Conservation (phyloP, 768 basidiomycete genomes). For the Baorangia bicolor region DNA sequence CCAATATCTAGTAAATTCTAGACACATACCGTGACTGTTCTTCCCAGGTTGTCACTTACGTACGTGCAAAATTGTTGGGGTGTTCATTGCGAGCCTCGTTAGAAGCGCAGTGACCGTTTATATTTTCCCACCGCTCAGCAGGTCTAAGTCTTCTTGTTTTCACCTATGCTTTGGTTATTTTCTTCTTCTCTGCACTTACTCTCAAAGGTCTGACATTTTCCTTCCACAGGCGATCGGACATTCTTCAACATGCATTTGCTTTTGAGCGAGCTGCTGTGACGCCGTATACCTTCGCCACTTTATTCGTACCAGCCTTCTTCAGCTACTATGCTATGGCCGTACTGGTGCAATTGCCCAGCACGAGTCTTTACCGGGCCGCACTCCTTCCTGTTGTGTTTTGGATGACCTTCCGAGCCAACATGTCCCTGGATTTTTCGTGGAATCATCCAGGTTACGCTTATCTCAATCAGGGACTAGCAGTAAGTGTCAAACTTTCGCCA, state of each 20-base stretch:
- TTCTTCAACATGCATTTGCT: slow-evolving; percentile 12
- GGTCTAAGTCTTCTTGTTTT: not conserved
- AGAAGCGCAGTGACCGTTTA: too few relatives aligned
- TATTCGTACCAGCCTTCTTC: slow-evolving; percentile 42
- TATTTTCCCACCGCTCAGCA: not conserved
- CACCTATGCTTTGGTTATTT: slow-evolving; percentile 17
- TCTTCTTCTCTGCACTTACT: not conserved
- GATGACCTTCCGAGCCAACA: slow-evolving; percentile 39
- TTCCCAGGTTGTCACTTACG: not conserved
- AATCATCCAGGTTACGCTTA: slow-evolving; percentile 8
- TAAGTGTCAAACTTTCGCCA: slow-evolving; percentile 3
- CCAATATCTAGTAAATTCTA: too few relatives aligned
- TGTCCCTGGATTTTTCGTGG: slow-evolving; percentile 26
- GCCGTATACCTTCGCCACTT: slow-evolving; percentile 32
- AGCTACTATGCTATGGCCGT: slow-evolving; percentile 53
- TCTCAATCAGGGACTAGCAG: slow-evolving; percentile 24
- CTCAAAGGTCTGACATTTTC: not conserved
- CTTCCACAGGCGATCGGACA: slow-evolving; percentile 3
- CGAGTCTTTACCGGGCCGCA: slow-evolving; percentile 42
- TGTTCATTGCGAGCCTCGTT: too few relatives aligned
- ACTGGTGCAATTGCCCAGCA: slow-evolving; percentile 49
- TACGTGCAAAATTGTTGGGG: not conserved
- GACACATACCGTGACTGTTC: not conserved
- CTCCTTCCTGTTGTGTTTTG: slow-evolving; percentile 51
- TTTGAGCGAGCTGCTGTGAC: slow-evolving; percentile 21